Evolutionary conservation across 768 basidiomycete species (phyloP).

Genomic region (Tricholoma bakamatsutake): DNA sequence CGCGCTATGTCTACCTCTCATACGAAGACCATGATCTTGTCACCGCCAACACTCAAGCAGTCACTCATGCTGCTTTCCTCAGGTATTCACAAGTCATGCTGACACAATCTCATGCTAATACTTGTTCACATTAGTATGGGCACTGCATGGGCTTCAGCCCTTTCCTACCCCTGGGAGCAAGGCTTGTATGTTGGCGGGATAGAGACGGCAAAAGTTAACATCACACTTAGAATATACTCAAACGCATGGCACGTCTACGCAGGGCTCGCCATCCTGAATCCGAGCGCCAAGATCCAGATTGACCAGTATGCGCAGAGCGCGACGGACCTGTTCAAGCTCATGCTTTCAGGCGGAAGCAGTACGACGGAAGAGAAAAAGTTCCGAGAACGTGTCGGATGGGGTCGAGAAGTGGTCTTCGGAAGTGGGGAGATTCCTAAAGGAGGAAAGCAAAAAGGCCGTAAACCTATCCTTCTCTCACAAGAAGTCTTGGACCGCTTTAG

Average conservation of each 20-base stretch:
- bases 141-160: constrained; percentile 81
- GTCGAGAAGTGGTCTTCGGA: constrained; percentile 74
- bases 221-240: constrained; percentile 91
- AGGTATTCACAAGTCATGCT: constrained; percentile 43
- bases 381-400: constrained; percentile 66
- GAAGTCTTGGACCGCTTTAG: constrained; percentile 87
- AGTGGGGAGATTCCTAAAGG: constrained; percentile 21
- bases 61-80: constrained; percentile 95
- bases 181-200: constrained; percentile 95
- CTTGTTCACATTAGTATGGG: constrained; percentile 72
- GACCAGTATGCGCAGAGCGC: constrained; percentile 83
- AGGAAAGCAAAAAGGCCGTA: constrained; percentile 21
- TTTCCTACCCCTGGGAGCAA: constrained; percentile 91
- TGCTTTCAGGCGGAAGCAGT: constrained; percentile 58
- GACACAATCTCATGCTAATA: background rate
- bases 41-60: constrained; percentile 97
- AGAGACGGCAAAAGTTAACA: constrained; percentile 97
- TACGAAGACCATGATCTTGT: constrained; percentile 96
- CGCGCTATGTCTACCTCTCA: constrained; percentile 86
- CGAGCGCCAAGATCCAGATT: constrained; percentile 82
- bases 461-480: constrained; percentile 79
- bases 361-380: constrained; percentile 39
- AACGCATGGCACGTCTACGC: constrained; percentile 99
- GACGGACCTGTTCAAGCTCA: constrained; percentile 92
- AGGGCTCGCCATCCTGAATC: constrained; percentile 96